Conservation (phyloP, 805 yeast genomes). For the Pichia rugopelliculosa region DNA sequence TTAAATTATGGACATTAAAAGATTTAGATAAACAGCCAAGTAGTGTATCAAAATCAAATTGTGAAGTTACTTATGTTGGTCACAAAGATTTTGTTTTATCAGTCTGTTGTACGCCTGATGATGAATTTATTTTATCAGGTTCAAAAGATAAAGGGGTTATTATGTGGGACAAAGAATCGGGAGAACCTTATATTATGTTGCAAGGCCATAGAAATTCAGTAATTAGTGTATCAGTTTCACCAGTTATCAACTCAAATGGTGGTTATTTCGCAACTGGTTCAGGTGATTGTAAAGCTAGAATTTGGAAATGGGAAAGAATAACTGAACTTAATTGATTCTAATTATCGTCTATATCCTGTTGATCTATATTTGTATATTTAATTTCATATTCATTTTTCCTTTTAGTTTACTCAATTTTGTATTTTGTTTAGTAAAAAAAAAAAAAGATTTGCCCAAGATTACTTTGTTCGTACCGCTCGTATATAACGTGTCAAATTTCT, state of each 20-base stretch:
- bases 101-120: conserved; percentile 90
- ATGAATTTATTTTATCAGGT: conserved; percentile 85
- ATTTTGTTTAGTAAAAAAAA: conserved; percentile 1
- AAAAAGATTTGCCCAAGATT: not conserved
- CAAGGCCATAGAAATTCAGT: conserved; percentile 97
- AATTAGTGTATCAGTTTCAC: conserved; percentile 86
- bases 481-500: too few species aligned
- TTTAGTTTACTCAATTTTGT: not conserved
- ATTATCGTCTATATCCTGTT: conserved; percentile 8
- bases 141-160: conserved; percentile 96
- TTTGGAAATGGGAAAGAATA: conserved; percentile 75
- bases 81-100: conserved; percentile 94
- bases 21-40: conserved; percentile 42
- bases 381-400: not conserved
- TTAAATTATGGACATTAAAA: conserved; percentile 89
- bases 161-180: conserved; percentile 90
- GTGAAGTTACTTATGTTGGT: conserved; percentile 90
- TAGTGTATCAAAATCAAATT: conserved; percentile 40
- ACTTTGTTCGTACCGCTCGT: not conserved
- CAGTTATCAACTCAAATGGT: conserved; percentile 54
- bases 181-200: conserved; percentile 88
- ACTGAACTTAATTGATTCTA: conserved; percentile 9
- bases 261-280: conserved; percentile 95
- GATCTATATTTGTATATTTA: not conserved
- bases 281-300: conserved; percentile 96